A percentile compares a stretch with the other conserved stretches of the same genome.
Conservation (phyloP, 768 basidiomycete species). For the Tricholoma matsutake region DNA sequence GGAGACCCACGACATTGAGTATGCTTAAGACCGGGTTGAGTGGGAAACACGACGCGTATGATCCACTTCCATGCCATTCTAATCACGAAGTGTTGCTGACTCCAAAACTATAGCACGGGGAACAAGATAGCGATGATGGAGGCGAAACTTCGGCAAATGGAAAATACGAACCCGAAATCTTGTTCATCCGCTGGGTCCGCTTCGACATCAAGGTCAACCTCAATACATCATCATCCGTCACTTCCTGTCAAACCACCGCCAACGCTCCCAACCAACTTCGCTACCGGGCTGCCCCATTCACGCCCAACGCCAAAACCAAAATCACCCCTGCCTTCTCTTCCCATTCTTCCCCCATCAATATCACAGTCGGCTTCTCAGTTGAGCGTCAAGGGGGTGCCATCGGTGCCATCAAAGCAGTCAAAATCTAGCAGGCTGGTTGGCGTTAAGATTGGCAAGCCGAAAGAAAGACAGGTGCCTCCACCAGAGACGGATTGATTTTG, state of each 20-base stretch:
- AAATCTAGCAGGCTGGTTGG: slow-evolving; percentile 31
- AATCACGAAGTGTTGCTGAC: background rate
- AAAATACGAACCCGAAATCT: slow-evolving; percentile 34
- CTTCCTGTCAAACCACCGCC: slow-evolving; percentile 44
- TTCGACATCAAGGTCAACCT: slow-evolving; percentile 2
- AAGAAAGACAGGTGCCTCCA: background rate
- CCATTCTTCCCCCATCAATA: slow-evolving; percentile 16
- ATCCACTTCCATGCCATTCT: background rate
- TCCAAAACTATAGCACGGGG: slow-evolving; percentile 52
- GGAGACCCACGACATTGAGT: slow-evolving; percentile 83
- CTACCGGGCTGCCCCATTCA: slow-evolving; percentile 3
- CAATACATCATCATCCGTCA: slow-evolving; percentile 29
- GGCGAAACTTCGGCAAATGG: slow-evolving; percentile 87
- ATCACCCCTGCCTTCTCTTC: slow-evolving; percentile 21
- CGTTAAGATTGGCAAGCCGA: slow-evolving; percentile 38
- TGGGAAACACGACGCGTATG: slow-evolving; percentile 51
- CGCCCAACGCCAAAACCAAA: slow-evolving; percentile 15
- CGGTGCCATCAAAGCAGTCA: slow-evolving; percentile 7
- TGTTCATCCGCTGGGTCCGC: slow-evolving; percentile 11
- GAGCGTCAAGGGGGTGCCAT: slow-evolving; percentile 3
- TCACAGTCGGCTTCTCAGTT: slow-evolving; percentile 7
- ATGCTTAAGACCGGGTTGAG: slow-evolving; percentile 71
- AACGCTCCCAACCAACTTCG: slow-evolving; percentile 19
- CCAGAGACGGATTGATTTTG: background rate
- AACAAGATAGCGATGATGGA: slow-evolving; percentile 96